Conservation (phyloP, 2,329 filamentous ascomycete species). For the Colletotrichum magnum region DNA sequence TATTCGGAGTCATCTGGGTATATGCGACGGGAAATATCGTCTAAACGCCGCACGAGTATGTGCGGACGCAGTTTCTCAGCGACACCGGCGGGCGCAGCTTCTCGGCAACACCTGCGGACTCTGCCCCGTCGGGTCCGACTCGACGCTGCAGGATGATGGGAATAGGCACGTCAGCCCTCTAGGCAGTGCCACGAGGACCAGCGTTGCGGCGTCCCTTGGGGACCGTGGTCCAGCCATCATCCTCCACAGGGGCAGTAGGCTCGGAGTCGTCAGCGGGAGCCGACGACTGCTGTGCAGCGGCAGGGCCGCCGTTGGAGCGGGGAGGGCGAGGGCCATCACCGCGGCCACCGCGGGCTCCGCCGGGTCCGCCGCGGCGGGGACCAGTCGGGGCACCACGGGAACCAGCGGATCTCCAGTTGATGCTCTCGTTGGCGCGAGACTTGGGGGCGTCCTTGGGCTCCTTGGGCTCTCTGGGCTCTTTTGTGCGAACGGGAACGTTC, state of each 20-base stretch:
- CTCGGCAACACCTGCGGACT: constrained; percentile 31
- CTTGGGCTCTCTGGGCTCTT: constrained; percentile 51
- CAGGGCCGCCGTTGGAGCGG: constrained; percentile 64
- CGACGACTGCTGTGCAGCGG: constrained; percentile 53
- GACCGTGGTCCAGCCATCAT: constrained; percentile 77
- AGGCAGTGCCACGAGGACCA: constrained; percentile 36
- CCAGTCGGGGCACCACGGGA: constrained; percentile 61
- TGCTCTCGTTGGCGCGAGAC: constrained; percentile 70
- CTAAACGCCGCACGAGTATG: constrained; percentile 32
- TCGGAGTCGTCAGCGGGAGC: constrained; percentile 49
- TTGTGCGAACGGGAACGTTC: constrained; percentile 56
- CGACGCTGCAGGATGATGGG: constrained; percentile 35
- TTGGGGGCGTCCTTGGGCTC: constrained; percentile 63
- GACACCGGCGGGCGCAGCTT: constrained; percentile 35
- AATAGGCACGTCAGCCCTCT: constrained; percentile 33
- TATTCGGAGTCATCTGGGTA: constrained; percentile 40
- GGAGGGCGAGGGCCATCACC: constrained; percentile 62
- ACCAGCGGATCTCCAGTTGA: constrained; percentile 72
- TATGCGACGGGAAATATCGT: constrained; percentile 39
- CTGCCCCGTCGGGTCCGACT: constrained; percentile 27
- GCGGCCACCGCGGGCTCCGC: constrained; percentile 59
- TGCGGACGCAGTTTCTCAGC: constrained; percentile 34
- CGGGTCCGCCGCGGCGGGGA: constrained; percentile 58
- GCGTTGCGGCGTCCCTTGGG: constrained; percentile 44
- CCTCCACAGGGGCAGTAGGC: constrained; percentile 58